Evolutionary conservation across 2,329 filamentous ascomycete genomes (phyloP), one percentile per base, ranked within the genome.

Genomic region (Aspergillus neotritici): DNA sequence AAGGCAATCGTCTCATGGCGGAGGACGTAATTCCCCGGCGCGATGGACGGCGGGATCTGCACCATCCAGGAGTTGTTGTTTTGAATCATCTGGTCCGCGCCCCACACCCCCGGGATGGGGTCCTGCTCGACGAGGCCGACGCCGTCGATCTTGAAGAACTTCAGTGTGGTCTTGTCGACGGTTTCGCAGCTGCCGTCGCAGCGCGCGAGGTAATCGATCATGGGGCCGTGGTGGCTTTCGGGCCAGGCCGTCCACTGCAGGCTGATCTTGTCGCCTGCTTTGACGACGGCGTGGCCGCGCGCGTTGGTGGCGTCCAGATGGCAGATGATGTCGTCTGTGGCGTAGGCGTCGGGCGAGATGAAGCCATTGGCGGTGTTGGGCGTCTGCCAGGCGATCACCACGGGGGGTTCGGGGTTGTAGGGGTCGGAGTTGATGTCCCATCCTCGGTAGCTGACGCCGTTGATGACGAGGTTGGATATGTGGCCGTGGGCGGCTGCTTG

Each of bases 221-320:
- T 73, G 5, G 80, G 79, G 1, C 78, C 78, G 45, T 79, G 71
- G 66, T 85, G 77, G 33, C 71, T 75, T 2, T 75, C 70, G 9
- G 80, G 80, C 82, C 82, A 85, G n/a, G 68, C 67, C 44, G 71
- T 76, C 82, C 82, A 84, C 51, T 77, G 70, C 37, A 84, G 62
- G 34, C 73, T 66, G 54, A 84, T 57, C 5, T 67, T 71, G 51
- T 70, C 68, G 39, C 82, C 83, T 7, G 80, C 82, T 4, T 71
- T 67, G 13, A 83, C 75, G 11, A 71, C 66, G n/a, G 74, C 76
- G 47, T 71, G 67, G 40, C 68, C 67, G n/a, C 61, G 47, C 10
- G 72, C 75, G 14, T 73, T 71, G 10, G 68, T 70, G n/a, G 76
- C 78, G 33, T 65, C 64, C 54, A 70, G 68, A 67, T 84, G 80